These are phyloP conservation scores for Gonapodya sp. DNA, from an alignment of 192 early-diverging fungal species.

Conservation along the genomic window DNA sequence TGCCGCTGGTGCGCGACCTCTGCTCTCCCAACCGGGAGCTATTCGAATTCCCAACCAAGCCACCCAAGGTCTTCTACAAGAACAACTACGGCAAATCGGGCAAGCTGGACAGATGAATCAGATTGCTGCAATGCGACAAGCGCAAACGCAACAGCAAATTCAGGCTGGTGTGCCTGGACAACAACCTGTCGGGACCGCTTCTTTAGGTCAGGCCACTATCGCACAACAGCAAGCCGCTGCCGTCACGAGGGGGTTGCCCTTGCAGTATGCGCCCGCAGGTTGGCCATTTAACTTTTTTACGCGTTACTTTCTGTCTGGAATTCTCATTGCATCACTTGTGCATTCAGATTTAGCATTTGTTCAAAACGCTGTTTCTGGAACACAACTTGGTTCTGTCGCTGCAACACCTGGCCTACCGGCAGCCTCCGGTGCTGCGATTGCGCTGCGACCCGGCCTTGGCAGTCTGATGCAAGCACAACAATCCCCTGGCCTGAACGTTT, in stretches of 20 bases:
- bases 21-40: not conserved
- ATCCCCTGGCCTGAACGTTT: not conserved
- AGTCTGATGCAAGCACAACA: not conserved
- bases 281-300: not conserved
- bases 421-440: not conserved
- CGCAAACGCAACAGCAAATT: not conserved
- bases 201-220: not conserved
- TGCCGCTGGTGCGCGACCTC: not conserved
- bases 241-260: not conserved
- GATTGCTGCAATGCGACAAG: not conserved
- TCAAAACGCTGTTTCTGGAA: not conserved
- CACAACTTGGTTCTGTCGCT: not conserved
- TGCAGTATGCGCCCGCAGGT: not conserved
- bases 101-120: not conserved
- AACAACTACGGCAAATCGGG: not conserved
- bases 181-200: not conserved
- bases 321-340: not conserved
- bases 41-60: not conserved
- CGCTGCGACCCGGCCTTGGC: not conserved
- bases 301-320: not conserved
- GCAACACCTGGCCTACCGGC: not conserved
- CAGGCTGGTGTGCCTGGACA: no score
- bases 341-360: not conserved
- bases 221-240: not conserved
- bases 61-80: not conserved